phyloP scores from a whole-genome alignment of 2,329 filamentous ascomycete genomes.

The Beauveria rudraprayagi region DNA sequence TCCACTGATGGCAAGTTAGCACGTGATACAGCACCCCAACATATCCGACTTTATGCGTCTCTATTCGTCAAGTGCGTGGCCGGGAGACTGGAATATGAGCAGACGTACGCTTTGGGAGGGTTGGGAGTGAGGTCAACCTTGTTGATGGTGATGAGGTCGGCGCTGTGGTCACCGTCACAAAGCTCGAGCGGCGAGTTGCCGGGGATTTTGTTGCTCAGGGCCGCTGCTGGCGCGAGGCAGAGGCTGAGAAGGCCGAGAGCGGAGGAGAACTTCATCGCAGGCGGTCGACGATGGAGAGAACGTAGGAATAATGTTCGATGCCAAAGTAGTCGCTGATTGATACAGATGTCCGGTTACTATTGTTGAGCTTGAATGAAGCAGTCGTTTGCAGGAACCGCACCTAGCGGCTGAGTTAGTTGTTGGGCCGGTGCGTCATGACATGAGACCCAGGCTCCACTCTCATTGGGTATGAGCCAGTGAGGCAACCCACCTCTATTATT shows the following conservation, averaged over 20 bases:
- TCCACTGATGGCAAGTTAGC: slow-evolving; percentile 48
- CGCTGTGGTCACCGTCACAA: slow-evolving; percentile 57
- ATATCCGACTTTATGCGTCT: background rate
- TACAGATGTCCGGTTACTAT: background rate
- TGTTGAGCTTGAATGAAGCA: background rate
- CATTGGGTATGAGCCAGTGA: slow-evolving; percentile 13
- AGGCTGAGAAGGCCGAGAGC: slow-evolving; percentile 38
- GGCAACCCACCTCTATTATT: slow-evolving; percentile 4
- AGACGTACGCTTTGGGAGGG: slow-evolving; percentile 72
- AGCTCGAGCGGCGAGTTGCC: slow-evolving; percentile 80
- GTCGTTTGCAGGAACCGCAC: background rate
- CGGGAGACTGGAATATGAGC: background rate
- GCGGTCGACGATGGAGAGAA: background rate
- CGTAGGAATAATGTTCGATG: background rate
- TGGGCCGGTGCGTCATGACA: slow-evolving; percentile 30
- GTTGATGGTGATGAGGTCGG: slow-evolving; percentile 68
- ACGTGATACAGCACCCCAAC: slow-evolving; percentile 1
- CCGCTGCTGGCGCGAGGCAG: slow-evolving; percentile 37
- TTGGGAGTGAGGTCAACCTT: slow-evolving; percentile 78
- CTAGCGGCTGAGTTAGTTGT: slow-evolving; percentile 4
- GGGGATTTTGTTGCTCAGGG: slow-evolving; percentile 55
- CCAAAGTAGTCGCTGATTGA: background rate
- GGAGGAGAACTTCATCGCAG: slow-evolving; percentile 29
- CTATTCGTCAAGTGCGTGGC: background rate
- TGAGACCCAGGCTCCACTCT: slow-evolving; percentile 24